Evolutionary conservation across 2,329 filamentous ascomycete species (phyloP), one percentile per base, ranked within the genome.

Genomic region (Trichoderma sp.): DNA sequence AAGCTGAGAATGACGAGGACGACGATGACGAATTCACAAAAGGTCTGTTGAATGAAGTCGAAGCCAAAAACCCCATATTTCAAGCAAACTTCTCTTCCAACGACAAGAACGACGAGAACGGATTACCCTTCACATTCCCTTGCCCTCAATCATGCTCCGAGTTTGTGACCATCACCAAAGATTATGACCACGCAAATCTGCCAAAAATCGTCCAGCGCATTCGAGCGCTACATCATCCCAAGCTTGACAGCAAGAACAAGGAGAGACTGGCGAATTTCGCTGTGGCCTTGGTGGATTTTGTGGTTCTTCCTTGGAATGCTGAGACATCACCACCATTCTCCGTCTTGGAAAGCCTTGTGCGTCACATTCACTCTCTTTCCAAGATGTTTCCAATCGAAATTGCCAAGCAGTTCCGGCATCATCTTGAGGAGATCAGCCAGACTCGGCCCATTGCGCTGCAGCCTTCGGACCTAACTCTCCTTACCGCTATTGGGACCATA

Each of bases 291-390:
- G 86, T 94, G 27, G 87, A 91, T 69, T 87, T 87, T 72, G 76
- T 90, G 50, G 81, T 81, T 4, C 81, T 84, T 67, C 78, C 86
- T 17, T 84, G 83, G 70, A 75, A 78, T 45, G 72, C 78, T 15
- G 73, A 77, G 53, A 76, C 72, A 19, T 79, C 83, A 10, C 84
- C 88, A 3, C 84, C 89, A 1, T 91, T 95, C 72, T 78, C 84
- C 0, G 84, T 92, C 2, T 77, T 96, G 17, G 95, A 99, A 78
- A 90, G 86, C 63, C 79, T 97, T 15, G 89, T 94, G 68, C 91
- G 95, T 57, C 95, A 99, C 78, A 84, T 97, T 27, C 96, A 99
- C 80, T 98, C 94, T 2, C 84, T 99, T 65, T 91, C 94, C 4
- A 94, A 97, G 76, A 91, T 88, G 59, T 96, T 93, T 73, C 89